A percentile compares a stretch with the other conserved stretches of the same genome.
These are phyloP conservation scores for Eucalyptus curtisii DNA, from an alignment of 345 rosid species.

Conservation along the genomic window DNA sequence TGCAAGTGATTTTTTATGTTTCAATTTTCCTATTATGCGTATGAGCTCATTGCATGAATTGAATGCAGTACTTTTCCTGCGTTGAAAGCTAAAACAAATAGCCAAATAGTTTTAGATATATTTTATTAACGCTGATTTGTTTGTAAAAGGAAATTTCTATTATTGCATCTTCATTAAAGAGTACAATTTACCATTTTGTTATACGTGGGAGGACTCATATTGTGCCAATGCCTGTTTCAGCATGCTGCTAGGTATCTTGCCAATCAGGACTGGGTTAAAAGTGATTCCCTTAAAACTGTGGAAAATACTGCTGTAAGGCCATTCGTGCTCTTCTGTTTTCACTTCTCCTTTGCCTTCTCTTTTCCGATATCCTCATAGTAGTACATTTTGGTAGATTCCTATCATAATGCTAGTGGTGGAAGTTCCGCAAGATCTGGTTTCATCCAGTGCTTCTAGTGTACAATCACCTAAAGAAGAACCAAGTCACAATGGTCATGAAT, in stretches of 20 bases:
- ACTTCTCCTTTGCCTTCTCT: background rate
- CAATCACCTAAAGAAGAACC: slow-evolving; percentile 64
- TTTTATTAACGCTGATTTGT: background rate
- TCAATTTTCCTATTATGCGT: background rate
- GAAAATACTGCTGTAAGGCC: slow-evolving; percentile 93
- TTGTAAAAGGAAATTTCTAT: background rate
- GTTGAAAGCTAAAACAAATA: background rate
- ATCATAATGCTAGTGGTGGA: slow-evolving; percentile 94
- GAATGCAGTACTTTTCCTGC: background rate
- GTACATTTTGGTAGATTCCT: slow-evolving; percentile 52
- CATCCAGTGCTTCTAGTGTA: slow-evolving; percentile 33
- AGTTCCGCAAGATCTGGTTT: slow-evolving; percentile 73
- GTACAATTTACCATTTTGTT: background rate
- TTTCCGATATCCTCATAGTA: slow-evolving; percentile 5
- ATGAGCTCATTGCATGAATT: background rate
- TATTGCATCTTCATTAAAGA: background rate
- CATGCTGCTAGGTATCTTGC: slow-evolving; percentile 98
- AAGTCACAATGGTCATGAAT: slow-evolving; percentile 21
- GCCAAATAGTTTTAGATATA: background rate
- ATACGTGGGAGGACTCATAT: background rate
- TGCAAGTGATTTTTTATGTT: background rate
- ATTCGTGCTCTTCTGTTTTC: background rate
- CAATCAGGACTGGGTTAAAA: slow-evolving; percentile 98
- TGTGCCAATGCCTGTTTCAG: slow-evolving; percentile 21
- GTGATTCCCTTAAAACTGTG: slow-evolving; percentile 89